Evolutionary conservation across 2,329 filamentous ascomycete genomes (phyloP).

Genomic region (Phyllosticta citrichinensis): DNA sequence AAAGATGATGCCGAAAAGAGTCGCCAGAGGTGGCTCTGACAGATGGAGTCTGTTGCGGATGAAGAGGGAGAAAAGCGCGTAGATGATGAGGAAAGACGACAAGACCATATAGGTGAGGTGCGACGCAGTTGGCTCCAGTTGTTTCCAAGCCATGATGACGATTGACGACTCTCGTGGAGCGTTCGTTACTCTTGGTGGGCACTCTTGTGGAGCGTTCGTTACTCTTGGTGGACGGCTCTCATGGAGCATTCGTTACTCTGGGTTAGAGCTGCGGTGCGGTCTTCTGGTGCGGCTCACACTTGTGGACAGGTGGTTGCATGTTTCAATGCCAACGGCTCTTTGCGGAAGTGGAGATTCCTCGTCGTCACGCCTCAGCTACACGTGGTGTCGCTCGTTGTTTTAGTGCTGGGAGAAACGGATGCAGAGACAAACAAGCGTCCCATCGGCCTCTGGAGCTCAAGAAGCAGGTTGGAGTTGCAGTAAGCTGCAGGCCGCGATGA

Average conservation of each 20-base stretch:
- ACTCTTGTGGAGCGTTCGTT: not conserved
- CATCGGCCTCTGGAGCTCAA: not conserved
- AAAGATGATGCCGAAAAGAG: slow-evolving; percentile 35
- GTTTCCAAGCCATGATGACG: slow-evolving; percentile 29
- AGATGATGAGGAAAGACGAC: slow-evolving; percentile 35
- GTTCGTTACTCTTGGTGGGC: not conserved
- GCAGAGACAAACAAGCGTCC: not conserved
- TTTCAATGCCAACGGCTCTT: not conserved
- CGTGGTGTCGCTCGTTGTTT: not conserved
- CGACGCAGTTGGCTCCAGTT: slow-evolving; percentile 36
- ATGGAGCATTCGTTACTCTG: not conserved
- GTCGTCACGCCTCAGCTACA: not conserved
- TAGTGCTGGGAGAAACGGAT: not conserved
- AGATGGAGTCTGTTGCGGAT: slow-evolving; percentile 40
- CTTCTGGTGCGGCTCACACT: not conserved
- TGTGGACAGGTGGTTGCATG: not conserved
- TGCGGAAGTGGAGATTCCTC: not conserved
- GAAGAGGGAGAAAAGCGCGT: slow-evolving; percentile 36
- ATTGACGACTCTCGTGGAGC: not conserved
- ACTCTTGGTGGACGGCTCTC: not conserved
- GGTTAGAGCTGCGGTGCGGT: not conserved
- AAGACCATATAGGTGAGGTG: slow-evolving; percentile 37
- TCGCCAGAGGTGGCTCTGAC: slow-evolving; percentile 39
- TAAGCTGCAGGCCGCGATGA: not conserved
- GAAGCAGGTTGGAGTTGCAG: not conserved